phyloP scores from a whole-genome alignment of 2,329 filamentous ascomycete species.

The Pseudocercospora eumusae region DNA sequence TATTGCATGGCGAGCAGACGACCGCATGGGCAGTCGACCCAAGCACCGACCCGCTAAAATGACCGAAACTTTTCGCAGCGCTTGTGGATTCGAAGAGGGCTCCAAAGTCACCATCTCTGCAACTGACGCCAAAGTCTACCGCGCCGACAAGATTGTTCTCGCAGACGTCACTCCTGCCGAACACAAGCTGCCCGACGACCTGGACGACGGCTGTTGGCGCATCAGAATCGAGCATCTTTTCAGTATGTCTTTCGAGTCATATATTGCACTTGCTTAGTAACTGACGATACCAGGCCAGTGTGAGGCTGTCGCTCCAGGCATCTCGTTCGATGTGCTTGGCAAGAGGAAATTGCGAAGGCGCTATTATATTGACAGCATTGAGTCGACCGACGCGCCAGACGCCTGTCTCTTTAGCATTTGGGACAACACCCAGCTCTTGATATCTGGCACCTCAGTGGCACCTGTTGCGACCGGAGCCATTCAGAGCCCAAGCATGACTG shows the following conservation, averaged over 20 bases:
- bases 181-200: conserved; percentile 27
- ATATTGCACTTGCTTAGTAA: background rate
- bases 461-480: background rate
- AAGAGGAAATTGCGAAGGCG: conserved; percentile 59
- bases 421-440: conserved; percentile 29
- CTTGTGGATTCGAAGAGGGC: conserved; percentile 70
- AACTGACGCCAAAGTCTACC: conserved; percentile 53
- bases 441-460: conserved; percentile 12
- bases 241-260: conserved; percentile 7
- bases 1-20: conserved; percentile 62
- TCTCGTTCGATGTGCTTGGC: conserved; percentile 65
- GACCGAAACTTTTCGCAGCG: conserved; percentile 71
- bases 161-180: conserved; percentile 56
- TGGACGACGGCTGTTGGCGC: conserved; percentile 41
- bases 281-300: conserved; percentile 41
- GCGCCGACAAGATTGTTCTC: conserved; percentile 61
- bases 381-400: conserved; percentile 33
- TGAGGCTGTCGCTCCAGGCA: conserved; percentile 69
- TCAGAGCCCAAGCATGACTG: background rate
- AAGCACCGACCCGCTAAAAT: conserved; percentile 69
- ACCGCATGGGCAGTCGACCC: conserved; percentile 56
- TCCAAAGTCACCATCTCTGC: conserved; percentile 66
- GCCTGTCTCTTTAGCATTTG: conserved; percentile 27
- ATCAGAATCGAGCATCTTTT: conserved; percentile 26
- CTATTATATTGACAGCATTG: conserved; percentile 63